These are phyloP conservation scores for Globisporangium irregulare DNA, from an alignment of 352 stramenopile species.

Conservation along the genomic window DNA sequence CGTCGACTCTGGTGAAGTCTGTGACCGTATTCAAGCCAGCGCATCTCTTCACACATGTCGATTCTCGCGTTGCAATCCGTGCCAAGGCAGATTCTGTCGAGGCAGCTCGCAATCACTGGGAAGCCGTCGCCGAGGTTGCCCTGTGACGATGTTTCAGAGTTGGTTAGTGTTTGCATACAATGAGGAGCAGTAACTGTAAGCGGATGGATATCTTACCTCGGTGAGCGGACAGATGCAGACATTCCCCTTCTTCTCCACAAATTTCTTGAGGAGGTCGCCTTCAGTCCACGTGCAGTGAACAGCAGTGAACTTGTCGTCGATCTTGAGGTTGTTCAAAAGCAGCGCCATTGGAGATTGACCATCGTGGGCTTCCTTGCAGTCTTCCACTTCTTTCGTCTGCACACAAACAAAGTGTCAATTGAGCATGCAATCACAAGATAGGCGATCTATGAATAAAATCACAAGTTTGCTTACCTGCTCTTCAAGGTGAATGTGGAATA, in stretches of 20 bases:
- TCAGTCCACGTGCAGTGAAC: conserved; percentile 79
- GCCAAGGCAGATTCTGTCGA: conserved; percentile 62
- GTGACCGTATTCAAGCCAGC: conserved; percentile 76
- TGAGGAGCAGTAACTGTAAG: background rate
- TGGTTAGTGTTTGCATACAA: background rate
- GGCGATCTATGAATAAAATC: background rate
- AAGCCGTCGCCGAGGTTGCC: conserved; percentile 73
- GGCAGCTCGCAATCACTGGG: conserved; percentile 61
- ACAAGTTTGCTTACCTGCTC: conserved; percentile 30
- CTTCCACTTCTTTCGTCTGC: conserved; percentile 69
- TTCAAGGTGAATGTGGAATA: conserved; percentile 71
- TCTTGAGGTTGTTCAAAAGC: conserved; percentile 58
- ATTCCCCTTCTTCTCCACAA: conserved; percentile 57
- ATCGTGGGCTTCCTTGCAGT: conserved; percentile 58
- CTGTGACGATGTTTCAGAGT: conserved; percentile 9
- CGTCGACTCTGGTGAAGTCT: conserved; percentile 60
- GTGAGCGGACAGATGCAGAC: conserved; percentile 77
- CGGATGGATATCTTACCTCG: conserved; percentile 25
- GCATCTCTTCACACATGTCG: conserved; percentile 85
- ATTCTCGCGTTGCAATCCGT: conserved; percentile 80
- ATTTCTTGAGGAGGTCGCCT: conserved; percentile 47
- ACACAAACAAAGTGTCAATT: background rate
- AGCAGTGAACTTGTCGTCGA: conserved; percentile 73
- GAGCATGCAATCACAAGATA: background rate
- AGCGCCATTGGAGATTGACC: conserved; percentile 64